Percentiles rank a stretch among this genome's conserved stretches.
Evolutionary conservation across 129 eudicot genomes (phyloP).

Genomic region (Ambrosia artemisiifolia): DNA sequence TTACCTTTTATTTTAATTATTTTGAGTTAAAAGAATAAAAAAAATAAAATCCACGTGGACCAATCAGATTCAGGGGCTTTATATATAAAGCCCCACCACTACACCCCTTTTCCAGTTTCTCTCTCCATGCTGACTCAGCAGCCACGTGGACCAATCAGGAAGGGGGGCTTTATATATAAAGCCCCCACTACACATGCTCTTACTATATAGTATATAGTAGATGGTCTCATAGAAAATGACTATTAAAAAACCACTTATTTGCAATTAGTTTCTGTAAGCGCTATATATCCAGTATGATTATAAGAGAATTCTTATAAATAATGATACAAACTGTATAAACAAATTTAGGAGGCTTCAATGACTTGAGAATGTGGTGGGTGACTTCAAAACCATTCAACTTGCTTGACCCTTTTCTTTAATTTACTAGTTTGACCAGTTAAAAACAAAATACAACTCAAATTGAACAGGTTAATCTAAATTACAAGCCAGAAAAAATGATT

Average conservation of each 20-base stretch:
- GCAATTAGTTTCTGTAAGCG: background rate
- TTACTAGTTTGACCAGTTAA: background rate
- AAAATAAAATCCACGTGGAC: too few species aligned
- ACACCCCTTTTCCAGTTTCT: too few species aligned
- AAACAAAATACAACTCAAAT: background rate
- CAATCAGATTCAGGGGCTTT: too few species aligned
- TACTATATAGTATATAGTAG: background rate
- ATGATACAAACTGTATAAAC: background rate
- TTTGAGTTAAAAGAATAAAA: too few species aligned
- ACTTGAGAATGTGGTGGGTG: background rate
- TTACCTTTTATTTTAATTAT: too few species aligned
- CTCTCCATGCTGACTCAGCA: too few species aligned
- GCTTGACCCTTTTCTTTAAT: constrained; percentile 5
- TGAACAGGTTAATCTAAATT: background rate
- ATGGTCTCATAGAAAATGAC: background rate
- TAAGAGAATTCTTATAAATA: background rate
- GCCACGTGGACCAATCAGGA: too few species aligned
- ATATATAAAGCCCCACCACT: too few species aligned
- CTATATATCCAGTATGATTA: background rate
- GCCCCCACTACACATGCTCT: too few species aligned
- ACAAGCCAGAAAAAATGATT: background rate
- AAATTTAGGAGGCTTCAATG: background rate
- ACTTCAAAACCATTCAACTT: background rate
- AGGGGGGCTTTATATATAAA: too few species aligned
- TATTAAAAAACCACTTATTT: background rate